phyloP scores from a whole-genome alignment of 2,329 filamentous ascomycete species.

The Talaromyces sp. region DNA sequence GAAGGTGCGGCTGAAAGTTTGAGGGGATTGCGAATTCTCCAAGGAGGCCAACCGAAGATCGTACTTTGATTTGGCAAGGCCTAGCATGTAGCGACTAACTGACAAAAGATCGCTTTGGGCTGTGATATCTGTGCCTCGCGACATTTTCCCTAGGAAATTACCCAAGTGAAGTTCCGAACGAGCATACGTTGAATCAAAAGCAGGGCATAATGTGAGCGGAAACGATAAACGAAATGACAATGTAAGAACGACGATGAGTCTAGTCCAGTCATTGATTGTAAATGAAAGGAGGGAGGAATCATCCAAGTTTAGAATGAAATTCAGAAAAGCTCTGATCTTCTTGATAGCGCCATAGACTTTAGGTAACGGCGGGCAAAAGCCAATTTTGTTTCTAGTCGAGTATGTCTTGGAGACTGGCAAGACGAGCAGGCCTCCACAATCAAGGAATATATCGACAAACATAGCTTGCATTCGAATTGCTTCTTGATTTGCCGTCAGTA shows the following conservation, averaged over 20 bases:
- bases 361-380: background rate
- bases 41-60: slow-evolving; percentile 4
- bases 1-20: background rate
- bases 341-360: background rate
- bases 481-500: background rate
- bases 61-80: slow-evolving; percentile 6
- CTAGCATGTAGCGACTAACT: slow-evolving; percentile 1
- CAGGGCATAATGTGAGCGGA: background rate
- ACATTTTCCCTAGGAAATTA: slow-evolving; percentile 5
- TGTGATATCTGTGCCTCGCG: slow-evolving; percentile 1
- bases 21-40: background rate
- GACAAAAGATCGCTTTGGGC: slow-evolving; percentile 4
- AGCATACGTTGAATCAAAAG: slow-evolving; percentile 2
- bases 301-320: background rate
- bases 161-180: slow-evolving; percentile 5
- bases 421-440: slow-evolving; percentile 4
- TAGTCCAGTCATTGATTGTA: slow-evolving; percentile 9
- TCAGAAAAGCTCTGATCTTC: slow-evolving; percentile 6
- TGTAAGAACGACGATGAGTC: slow-evolving; percentile 6
- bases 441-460: slow-evolving; percentile 9
- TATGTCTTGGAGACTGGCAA: slow-evolving; percentile 5
- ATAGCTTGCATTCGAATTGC: slow-evolving; percentile 6
- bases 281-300: slow-evolving; percentile 6
- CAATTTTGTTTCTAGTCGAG: background rate
- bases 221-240: slow-evolving; percentile 9